Evolutionary conservation across 257 asterid species (phyloP).

Genomic region (Apocynum venetum): DNA sequence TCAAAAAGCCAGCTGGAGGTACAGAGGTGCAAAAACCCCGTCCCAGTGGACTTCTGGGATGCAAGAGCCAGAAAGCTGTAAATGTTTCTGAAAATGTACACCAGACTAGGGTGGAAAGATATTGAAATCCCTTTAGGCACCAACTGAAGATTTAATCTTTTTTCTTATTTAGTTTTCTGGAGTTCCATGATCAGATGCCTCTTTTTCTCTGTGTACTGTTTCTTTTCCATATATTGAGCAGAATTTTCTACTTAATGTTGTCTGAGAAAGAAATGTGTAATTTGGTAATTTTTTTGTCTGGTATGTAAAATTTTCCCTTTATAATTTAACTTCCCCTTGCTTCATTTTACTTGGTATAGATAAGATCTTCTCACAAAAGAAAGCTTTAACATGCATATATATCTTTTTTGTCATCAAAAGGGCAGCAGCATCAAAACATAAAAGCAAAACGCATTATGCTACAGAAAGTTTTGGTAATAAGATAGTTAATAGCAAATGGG

Average conservation of each 20-base stretch:
- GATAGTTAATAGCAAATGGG: not conserved
- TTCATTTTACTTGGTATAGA: constrained; percentile 3
- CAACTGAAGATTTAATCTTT: not conserved
- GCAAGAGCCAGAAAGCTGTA: constrained; percentile 55
- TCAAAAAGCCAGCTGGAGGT: constrained; percentile 5
- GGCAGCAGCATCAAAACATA: constrained; percentile 18
- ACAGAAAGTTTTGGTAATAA: not conserved
- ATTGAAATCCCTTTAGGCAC: constrained; percentile 2
- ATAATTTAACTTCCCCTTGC: not conserved
- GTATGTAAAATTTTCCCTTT: not conserved
- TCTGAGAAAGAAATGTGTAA: not conserved
- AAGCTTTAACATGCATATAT: not conserved
- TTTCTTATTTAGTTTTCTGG: not conserved
- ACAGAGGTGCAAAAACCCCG: constrained; percentile 28
- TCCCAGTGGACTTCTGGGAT: constrained; percentile 50
- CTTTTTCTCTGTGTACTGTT: not conserved
- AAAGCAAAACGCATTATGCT: constrained; percentile 11
- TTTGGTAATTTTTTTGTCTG: not conserved
- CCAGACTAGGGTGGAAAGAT: constrained; percentile 27
- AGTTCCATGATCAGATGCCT: too few species aligned
- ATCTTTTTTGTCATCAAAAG: constrained; percentile 23
- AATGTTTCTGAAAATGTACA: constrained; percentile 43
- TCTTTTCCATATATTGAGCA: not conserved
- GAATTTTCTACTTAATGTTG: not conserved
- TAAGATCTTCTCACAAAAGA: constrained; percentile 5